Base-by-base conservation (phyloP, 176 grass and related monocot species). In the Zea mays region DNA sequence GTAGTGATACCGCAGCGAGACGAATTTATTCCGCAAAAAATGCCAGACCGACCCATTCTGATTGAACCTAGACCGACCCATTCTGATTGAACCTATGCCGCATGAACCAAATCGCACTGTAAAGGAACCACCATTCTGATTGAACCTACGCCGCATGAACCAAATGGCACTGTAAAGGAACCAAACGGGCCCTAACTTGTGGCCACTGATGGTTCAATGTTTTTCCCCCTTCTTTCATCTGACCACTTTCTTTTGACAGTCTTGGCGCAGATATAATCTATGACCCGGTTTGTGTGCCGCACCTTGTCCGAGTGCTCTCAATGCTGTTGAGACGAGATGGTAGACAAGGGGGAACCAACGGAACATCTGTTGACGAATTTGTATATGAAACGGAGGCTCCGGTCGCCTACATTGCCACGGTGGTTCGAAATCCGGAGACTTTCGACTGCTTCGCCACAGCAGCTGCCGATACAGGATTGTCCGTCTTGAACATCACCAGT, bases 201-300 rank as follows among this genome's bases (percentile, higher is more conserved):
- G 27, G 27, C 27, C 27, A 27, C 27, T 67, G 51, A 4, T 67
- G 6, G 75, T 65, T 60, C 27, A 27, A 45, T 74, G 55, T 10
- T 75, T 19, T 49, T 20, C 10, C 71, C 41, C 27, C 27, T 27
- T 8, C 12, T 4, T 20, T 62, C 67, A 17, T 49, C 61, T 43
- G 7, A 74, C 70, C 11, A 15, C 71, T 33, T 34, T 77, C 54
- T 15, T 60, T 37, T 46, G 19, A 33, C 83, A 99, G 90, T 51
- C 85, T 99, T 83, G 96, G 96, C 52, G 96, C 96, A 50, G 96
- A 99, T 76, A 86, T 95, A 21, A 90, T 99, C 42, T 99, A 99
- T 8, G 85, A 99, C 45, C 96, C 92, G 6, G 60, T 82, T 11
- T 93, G 88, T 0, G 72, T 90, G 49, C 85, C 89, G 0, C 87